A percentile compares a stretch with the other conserved stretches of the same genome.
These are phyloP conservation scores for Colletotrichum zoysiae DNA, from an alignment of 2,329 filamentous ascomycete genomes.

Conservation along the genomic window DNA sequence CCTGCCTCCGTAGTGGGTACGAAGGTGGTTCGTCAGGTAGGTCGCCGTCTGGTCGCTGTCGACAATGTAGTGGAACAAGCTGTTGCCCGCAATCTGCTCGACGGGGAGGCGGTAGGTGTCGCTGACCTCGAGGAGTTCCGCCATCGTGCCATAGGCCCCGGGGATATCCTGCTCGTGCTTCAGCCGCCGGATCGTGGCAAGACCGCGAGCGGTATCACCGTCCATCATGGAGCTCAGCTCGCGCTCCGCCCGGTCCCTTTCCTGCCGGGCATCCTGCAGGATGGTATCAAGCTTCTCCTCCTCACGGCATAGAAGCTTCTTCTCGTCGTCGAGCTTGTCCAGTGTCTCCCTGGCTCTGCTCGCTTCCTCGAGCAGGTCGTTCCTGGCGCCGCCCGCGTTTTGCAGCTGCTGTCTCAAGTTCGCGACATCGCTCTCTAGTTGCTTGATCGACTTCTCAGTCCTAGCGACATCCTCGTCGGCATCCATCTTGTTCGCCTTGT, in stretches of 20 bases:
- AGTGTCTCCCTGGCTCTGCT: slow-evolving; percentile 82
- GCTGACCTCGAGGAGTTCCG: slow-evolving; percentile 89
- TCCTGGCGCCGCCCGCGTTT: slow-evolving; percentile 81
- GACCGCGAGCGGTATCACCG: slow-evolving; percentile 84
- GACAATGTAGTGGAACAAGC: slow-evolving; percentile 95
- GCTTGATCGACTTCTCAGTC: slow-evolving; percentile 77
- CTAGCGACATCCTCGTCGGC: slow-evolving; percentile 84
- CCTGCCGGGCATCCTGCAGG: slow-evolving; percentile 79
- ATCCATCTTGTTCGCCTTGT: slow-evolving; percentile 87
- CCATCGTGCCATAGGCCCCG: slow-evolving; percentile 91
- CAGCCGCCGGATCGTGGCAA: slow-evolving; percentile 87
- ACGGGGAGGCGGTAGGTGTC: slow-evolving; percentile 90
- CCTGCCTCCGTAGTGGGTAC: slow-evolving; percentile 83
- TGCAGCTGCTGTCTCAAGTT: slow-evolving; percentile 79
- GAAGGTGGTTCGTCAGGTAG: slow-evolving; percentile 81
- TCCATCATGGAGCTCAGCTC: slow-evolving; percentile 89
- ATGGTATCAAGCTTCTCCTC: slow-evolving; percentile 88
- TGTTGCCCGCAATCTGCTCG: slow-evolving; percentile 92
- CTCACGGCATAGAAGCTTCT: slow-evolving; percentile 88
- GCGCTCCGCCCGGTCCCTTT: slow-evolving; percentile 82
- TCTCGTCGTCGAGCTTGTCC: slow-evolving; percentile 85
- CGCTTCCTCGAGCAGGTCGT: slow-evolving; percentile 78
- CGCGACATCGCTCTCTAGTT: slow-evolving; percentile 79
- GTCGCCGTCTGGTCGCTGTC: slow-evolving; percentile 92
- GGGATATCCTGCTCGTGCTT: slow-evolving; percentile 83